Percentiles rank a stretch among this genome's conserved stretches.
These are phyloP conservation scores for Metschnikowia amazonensis DNA, from an alignment of 805 yeast genomes.

Conservation along the genomic window DNA sequence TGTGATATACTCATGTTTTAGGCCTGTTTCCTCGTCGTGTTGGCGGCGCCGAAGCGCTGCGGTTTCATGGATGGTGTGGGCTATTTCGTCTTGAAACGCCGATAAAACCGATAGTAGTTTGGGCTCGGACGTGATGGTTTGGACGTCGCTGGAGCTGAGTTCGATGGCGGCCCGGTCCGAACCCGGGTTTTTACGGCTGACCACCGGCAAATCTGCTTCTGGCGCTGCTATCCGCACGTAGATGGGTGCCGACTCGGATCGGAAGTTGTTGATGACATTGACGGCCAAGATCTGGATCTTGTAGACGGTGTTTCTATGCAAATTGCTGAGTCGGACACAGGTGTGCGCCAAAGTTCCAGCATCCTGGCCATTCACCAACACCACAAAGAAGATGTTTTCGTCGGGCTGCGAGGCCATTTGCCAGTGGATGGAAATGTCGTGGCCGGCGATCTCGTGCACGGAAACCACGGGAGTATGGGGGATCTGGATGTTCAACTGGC, in stretches of 20 bases:
- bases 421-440: constrained; percentile 51
- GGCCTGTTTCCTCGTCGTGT: constrained; percentile 11
- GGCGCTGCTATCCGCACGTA: constrained; percentile 25
- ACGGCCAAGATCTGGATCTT: constrained; percentile 36
- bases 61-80: constrained; percentile 7
- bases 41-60: constrained; percentile 3
- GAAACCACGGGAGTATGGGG: constrained; percentile 56
- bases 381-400: constrained; percentile 29
- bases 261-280: constrained; percentile 32
- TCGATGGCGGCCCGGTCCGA: neutral
- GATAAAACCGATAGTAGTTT: neutral
- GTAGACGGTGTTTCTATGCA: constrained; percentile 27
- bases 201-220: neutral
- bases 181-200: neutral
- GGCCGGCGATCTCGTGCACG: constrained; percentile 48
- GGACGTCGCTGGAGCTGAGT: neutral
- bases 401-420: constrained; percentile 21
- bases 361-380: constrained; percentile 34
- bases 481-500: constrained; percentile 46
- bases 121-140: neutral
- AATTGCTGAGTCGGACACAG: constrained; percentile 32
- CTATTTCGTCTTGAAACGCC: constrained; percentile 7
- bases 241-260: constrained; percentile 32
- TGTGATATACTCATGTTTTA: constrained; percentile 6
- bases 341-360: constrained; percentile 35